Evolutionary conservation across 306 rosid species (phyloP), one percentile per base, ranked within the genome.

Genomic region (Lagenaria siceraria): DNA sequence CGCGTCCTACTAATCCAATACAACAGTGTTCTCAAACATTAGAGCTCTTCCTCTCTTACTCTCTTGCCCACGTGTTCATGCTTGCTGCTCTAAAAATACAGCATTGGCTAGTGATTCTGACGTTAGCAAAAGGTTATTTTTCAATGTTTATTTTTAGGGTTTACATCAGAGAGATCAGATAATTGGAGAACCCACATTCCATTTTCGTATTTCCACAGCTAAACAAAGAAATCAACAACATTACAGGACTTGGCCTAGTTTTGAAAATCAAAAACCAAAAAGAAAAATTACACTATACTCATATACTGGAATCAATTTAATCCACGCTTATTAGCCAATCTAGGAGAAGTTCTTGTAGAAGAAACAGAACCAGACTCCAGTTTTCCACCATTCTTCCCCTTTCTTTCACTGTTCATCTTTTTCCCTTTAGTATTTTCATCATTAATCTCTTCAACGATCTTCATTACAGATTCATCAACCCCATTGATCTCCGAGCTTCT

Each of bases 261-360:
- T 25, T 8, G 60, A 70, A 66, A 10, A 66, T 4, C 13, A 17
- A 10, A 25, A 29, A 14, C 11, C 19, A 31, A 55, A 12, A 19
- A 19, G 2, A 33, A 74, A 19, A 2, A 48, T 35, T 54, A 21
- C 15, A 53, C 64, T 53, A 54, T 74, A 10, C 7, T 54, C 29
- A 17, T 31, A 24, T 59, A 81, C 65, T 33, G n/a, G 2, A 1
- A 5, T 81, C 84, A 87, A 80, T 46, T 75, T 7, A 68, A 79
- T 0, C 51, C 27, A 19, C 77, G 80, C 77, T 87, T 87, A 0
- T 86, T 86, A 1, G 82, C 78, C 82, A 93, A 83, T 80, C 97
- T 88, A 0, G 97, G 92, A 0, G 91, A 91, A 27, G 78, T 77
- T 58, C 96, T 87, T 51, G 42, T 77, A 78, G 85, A 60, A 68